Evolutionary conservation across 805 yeast genomes (phyloP), one percentile per base, ranked within the genome.

Genomic region (Saturnispora besseyi): DNA sequence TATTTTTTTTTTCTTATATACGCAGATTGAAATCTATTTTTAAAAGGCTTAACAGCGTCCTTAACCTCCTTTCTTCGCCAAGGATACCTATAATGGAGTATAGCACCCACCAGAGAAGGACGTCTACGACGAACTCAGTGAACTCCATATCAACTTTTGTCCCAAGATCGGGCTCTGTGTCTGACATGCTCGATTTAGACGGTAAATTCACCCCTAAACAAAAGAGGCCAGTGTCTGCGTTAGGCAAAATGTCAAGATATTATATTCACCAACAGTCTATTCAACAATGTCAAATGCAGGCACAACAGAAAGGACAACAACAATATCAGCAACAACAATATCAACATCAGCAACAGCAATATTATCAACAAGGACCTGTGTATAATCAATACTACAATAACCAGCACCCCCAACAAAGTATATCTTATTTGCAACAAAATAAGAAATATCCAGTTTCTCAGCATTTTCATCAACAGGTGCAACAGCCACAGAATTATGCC

Each of bases 201-300:
- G 62, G 62, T 28, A 67, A 63, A 51, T 74, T 76, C 53, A 57
- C 56, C n/a, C 68, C 68, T 48, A 69, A 67, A 50, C 53, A 71
- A 10, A 58, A 70, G 46, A 53, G 49, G 21, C 50, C 52, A 12
- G 51, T 47, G 28, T 41, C 45, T 12, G 50, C 50, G 18, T 34
- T 47, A n/a, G 43, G 36, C 3, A 47, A 47, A 24, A 22, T 47
- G 41, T 47, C 50, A 26, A 41, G 40, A 13, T 30, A 37, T 21
- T 24, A 21, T 18, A 29, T 28, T 38, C 49, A 41, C 26, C 45
- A 42, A 21, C 46, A 41, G 36, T 29, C 37, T 44, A 8, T 26
- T 12, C 29, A 32, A 12, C 44, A 37, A 30, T 31, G 22, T 30
- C 44, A 37, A 34, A 24, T 13, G 18, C 46, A 44, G 30, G 41